phyloP scores from a whole-genome alignment of 257 asterid species.

The Primulina eburnea region DNA sequence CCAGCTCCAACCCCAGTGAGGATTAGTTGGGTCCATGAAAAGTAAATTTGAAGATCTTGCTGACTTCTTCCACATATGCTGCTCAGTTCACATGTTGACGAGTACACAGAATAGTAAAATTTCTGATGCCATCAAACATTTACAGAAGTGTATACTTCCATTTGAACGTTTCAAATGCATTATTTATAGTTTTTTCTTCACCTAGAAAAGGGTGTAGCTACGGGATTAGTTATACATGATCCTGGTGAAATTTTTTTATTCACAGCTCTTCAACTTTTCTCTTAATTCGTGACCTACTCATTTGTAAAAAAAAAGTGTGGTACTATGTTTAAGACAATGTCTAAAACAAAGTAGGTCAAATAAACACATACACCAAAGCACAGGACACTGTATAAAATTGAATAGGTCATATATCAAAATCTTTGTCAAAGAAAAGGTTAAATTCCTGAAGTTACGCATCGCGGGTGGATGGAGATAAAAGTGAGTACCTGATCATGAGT shows the following conservation, averaged over 20 bases:
- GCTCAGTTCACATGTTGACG: slow-evolving; percentile 15
- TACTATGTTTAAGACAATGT: too few relatives aligned
- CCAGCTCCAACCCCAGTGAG: slow-evolving; percentile 99
- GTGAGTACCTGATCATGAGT: slow-evolving; percentile 86
- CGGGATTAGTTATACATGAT: too few relatives aligned
- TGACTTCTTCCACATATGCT: slow-evolving; percentile 93
- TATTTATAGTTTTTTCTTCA: not conserved
- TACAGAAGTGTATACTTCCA: not conserved
- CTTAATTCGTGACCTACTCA: too few relatives aligned
- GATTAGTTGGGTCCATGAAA: slow-evolving; percentile 95
- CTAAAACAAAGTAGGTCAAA: too few relatives aligned
- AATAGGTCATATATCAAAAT: not conserved
- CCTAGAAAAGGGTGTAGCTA: too few relatives aligned
- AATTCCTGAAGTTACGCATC: not conserved
- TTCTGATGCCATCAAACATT: not conserved
- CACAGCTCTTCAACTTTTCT: too few relatives aligned
- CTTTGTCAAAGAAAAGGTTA: not conserved
- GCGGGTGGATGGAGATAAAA: not conserved
- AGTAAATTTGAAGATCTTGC: slow-evolving; percentile 58
- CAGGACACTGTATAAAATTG: not conserved
- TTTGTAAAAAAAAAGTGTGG: too few relatives aligned
- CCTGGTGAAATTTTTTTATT: too few relatives aligned
- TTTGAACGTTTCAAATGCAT: not conserved
- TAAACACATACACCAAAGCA: too few relatives aligned
- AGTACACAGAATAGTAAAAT: not conserved